Conservation (phyloP, 2,329 filamentous ascomycete species). For the Blumeria hordei region DNA sequence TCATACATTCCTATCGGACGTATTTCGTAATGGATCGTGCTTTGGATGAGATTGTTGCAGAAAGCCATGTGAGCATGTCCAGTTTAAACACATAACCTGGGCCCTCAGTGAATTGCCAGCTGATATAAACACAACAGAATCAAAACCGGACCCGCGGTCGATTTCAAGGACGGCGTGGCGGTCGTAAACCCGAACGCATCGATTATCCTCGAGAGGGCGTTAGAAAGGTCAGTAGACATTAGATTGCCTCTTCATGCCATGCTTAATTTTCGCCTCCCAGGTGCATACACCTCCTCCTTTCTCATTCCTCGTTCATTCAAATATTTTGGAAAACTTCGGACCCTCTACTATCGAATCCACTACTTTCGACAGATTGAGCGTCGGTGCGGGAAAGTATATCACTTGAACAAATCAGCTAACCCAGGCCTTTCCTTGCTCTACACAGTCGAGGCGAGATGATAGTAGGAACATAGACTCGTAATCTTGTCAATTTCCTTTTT, state of each 20-base stretch:
- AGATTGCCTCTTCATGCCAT: neutral
- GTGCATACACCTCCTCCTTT: slow-evolving; percentile 15
- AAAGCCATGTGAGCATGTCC: slow-evolving; percentile 26
- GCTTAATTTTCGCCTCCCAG: slow-evolving; percentile 7
- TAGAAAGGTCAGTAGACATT: slow-evolving; percentile 45
- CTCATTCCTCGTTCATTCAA: slow-evolving; percentile 14
- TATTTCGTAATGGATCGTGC: slow-evolving; percentile 30
- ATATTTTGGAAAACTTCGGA: slow-evolving; percentile 8
- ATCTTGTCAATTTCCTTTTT: slow-evolving; percentile 11
- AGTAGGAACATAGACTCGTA: slow-evolving; percentile 48
- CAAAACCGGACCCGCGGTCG: slow-evolving; percentile 7
- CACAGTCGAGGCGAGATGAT: slow-evolving; percentile 36
- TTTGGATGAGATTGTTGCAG: slow-evolving; percentile 38
- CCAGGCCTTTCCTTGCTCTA: slow-evolving; percentile 19
- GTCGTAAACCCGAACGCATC: slow-evolving; percentile 14
- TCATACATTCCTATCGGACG: too few relatives aligned
- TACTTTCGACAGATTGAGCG: slow-evolving; percentile 5
- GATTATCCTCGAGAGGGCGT: slow-evolving; percentile 57
- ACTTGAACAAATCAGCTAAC: slow-evolving; percentile 23
- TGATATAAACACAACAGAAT: neutral
- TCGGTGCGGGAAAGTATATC: slow-evolving; percentile 16
- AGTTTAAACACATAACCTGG: too few relatives aligned
- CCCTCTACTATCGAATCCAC: neutral
- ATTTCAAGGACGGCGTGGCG: slow-evolving; percentile 13
- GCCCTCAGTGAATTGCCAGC: too few relatives aligned